These are phyloP conservation scores for Lachancea kluyveri DNA, from an alignment of 805 yeast species.

Conservation along the genomic window DNA sequence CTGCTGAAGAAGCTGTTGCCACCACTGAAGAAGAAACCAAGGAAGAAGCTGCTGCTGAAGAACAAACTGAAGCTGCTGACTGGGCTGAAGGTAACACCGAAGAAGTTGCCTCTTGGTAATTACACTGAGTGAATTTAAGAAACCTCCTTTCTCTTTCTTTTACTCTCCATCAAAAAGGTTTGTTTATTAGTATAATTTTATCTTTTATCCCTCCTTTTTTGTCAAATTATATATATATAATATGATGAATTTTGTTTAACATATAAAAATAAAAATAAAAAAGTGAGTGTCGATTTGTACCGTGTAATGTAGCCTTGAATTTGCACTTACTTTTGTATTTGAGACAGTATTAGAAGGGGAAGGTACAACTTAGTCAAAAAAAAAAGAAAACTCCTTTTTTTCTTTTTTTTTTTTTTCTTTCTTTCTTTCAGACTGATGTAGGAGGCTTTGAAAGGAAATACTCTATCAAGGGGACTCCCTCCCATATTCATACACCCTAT, in stretches of 20 bases:
- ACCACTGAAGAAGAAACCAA: constrained; percentile 59
- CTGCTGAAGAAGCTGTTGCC: constrained; percentile 62
- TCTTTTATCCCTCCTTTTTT: constrained; percentile 8
- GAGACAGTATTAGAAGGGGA: no score
- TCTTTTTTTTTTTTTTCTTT: no score
- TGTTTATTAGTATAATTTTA: constrained; percentile 10
- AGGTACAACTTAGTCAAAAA: no score
- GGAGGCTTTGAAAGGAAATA: no score
- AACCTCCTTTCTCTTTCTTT: constrained; percentile 4
- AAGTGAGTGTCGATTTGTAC: no score
- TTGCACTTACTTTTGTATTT: no score
- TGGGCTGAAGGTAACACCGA: constrained; percentile 46
- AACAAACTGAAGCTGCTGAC: constrained; percentile 56
- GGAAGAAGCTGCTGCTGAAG: constrained; percentile 66
- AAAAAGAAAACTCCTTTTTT: no score
- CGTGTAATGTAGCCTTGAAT: no score
- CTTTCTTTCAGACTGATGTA: no score
- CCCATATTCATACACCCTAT: no score
- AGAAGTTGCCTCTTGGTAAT: constrained; percentile 14
- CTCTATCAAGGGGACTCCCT: no score
- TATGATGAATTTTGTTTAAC: constrained; percentile 6
- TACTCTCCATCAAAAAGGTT: constrained; percentile 7
- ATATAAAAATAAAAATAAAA: no score
- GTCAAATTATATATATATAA: constrained; percentile 9
- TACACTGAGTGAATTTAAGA: constrained; percentile 1